Percentiles rank a stretch among this genome's conserved stretches.
Evolutionary conservation across 2,329 filamentous ascomycete species (phyloP).

Genomic region (Dendrostoma leiphaemia): DNA sequence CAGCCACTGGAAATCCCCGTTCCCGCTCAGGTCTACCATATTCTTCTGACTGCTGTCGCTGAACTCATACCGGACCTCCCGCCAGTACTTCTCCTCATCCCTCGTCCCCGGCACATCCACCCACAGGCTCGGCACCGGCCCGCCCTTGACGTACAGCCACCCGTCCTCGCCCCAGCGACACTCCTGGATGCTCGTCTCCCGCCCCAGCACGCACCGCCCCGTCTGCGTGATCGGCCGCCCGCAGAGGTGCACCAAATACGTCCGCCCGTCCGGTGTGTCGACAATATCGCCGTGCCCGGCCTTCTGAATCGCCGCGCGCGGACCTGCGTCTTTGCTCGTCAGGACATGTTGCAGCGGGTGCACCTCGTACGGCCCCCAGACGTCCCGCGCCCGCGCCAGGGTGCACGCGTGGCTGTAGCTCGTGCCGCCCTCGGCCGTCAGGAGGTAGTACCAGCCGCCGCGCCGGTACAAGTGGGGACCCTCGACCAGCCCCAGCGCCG

Average conservation of each 20-base stretch:
- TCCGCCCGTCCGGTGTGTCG: slow-evolving; percentile 50
- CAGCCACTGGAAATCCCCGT: slow-evolving; percentile 57
- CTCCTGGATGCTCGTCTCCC: slow-evolving; percentile 58
- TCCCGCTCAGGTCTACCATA: slow-evolving; percentile 20
- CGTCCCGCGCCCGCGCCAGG: slow-evolving; percentile 47
- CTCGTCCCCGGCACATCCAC: slow-evolving; percentile 48
- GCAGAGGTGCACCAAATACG: slow-evolving; percentile 52
- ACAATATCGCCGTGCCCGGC: slow-evolving; percentile 54
- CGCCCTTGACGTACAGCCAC: slow-evolving; percentile 62
- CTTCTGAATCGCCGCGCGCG: slow-evolving; percentile 48
- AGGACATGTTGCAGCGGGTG: slow-evolving; percentile 59
- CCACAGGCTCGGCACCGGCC: slow-evolving; percentile 51
- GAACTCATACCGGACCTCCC: slow-evolving; percentile 48
- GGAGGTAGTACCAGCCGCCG: slow-evolving; percentile 57
- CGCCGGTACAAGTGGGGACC: slow-evolving; percentile 59
- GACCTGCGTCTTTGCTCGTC: slow-evolving; percentile 49
- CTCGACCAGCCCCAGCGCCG: slow-evolving; percentile 53
- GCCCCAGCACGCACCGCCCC: slow-evolving; percentile 51
- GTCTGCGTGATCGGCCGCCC: slow-evolving; percentile 51
- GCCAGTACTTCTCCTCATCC: slow-evolving; percentile 51
- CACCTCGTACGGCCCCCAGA: slow-evolving; percentile 62
- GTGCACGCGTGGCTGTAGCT: slow-evolving; percentile 61
- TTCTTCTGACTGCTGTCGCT: too few species aligned
- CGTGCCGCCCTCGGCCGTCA: slow-evolving; percentile 60
- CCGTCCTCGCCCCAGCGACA: slow-evolving; percentile 58